Evolutionary conservation across 2,329 filamentous ascomycete species (phyloP), one percentile per base, ranked within the genome.

Genomic region (Hortaea sp.): DNA sequence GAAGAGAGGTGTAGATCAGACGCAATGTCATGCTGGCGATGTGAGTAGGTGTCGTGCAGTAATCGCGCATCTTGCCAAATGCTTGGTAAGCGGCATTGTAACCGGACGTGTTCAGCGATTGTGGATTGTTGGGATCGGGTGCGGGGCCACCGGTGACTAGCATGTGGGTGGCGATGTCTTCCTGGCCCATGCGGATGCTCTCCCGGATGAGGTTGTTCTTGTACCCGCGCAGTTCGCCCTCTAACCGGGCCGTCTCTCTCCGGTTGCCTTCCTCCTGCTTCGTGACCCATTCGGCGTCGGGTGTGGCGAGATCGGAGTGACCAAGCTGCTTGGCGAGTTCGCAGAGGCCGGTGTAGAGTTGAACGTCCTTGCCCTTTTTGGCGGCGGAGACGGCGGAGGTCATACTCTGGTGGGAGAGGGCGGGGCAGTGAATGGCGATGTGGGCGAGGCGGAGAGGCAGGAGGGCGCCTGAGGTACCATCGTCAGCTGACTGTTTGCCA

Each of bases 191-290:
- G 44, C 61, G 57, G 59, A 97, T 95, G 69, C 88, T 95, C 69
- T 98, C 92, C 64, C 95, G 95, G 58, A 98, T 88, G 39, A 97
- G 70, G 59, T 97, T 98, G 63, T 95, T 95, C 68, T 92, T 95
- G 67, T 97, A 97, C 1, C 83, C 84, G 65, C 88, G 89, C 13
- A 98, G 73, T 65, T 97, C 88, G 11, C 77, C 71, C 62, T 95
- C 88, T 46, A 97, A 72, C n/a, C 84, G 78, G 46, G 79, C 73
- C 1, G 82, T 82, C 64, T 94, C 84, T 1, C 71, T 68, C 55
- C 78, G 78, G 57, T 89, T 86, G 43, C 76, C 70, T 51, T 78
- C 78, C 20, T 81, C 78, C 34, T 77, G 83, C 48, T 69, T 72
- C 6, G 83, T 76, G n/a, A 84, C 75, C 90, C 90, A 97, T n/a